These are phyloP conservation scores for Mucor plumbeus DNA, from an alignment of 371 early-diverging fungal species.

Conservation along the genomic window DNA sequence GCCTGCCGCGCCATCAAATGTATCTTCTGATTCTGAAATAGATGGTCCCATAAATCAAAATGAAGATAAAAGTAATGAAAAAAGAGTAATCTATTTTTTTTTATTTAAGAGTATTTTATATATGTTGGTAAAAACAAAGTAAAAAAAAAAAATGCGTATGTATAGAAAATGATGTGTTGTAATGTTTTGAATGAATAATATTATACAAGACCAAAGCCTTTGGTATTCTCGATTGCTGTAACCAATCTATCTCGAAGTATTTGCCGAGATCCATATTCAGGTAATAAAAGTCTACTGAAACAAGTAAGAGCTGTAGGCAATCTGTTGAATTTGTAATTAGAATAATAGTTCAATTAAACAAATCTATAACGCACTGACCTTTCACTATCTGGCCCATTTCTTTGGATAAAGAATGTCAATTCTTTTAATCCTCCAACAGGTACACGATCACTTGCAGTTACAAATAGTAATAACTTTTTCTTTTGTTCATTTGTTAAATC, in stretches of 20 bases:
- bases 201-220: slow-evolving; percentile 95
- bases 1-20: no score
- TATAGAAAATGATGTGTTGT: not conserved
- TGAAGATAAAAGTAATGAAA: not conserved
- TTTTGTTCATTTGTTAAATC: slow-evolving; percentile 72
- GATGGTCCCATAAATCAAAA: no score
- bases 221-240: slow-evolving; percentile 95
- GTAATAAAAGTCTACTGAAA: slow-evolving; percentile 94
- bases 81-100: not conserved
- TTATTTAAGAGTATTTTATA: not conserved
- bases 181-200: not conserved
- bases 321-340: slow-evolving; percentile 27
- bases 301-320: slow-evolving; percentile 91
- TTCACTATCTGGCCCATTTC: slow-evolving; percentile 93
- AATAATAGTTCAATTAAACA: not conserved
- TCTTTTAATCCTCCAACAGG: slow-evolving; percentile 86
- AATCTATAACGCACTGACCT: slow-evolving; percentile 38
- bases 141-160: not conserved
- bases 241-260: slow-evolving; percentile 87
- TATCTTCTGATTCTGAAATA: no score
- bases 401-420: slow-evolving; percentile 87
- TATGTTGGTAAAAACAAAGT: not conserved
- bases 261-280: slow-evolving; percentile 87
- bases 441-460: slow-evolving; percentile 96
- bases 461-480: slow-evolving; percentile 86